These are phyloP conservation scores for Paecilomyces variotii DNA, from an alignment of 2,329 filamentous ascomycete genomes.

Conservation along the genomic window DNA sequence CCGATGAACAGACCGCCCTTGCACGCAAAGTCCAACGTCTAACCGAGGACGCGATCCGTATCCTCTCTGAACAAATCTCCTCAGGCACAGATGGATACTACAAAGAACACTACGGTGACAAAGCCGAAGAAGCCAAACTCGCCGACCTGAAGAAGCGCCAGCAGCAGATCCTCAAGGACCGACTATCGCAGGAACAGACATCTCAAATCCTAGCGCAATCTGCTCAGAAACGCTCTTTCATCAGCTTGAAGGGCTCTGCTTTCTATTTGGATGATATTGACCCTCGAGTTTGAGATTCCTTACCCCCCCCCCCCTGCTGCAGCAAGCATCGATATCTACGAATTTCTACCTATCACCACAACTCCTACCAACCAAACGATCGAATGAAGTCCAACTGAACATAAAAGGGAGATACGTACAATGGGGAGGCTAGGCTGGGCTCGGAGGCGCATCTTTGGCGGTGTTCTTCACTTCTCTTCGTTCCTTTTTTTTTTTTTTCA, in stretches of 20 bases:
- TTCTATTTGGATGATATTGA: constrained; percentile 25
- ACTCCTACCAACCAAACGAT: not conserved
- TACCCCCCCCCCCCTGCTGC: too few relatives aligned
- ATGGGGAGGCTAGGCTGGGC: not conserved
- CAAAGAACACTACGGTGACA: constrained; percentile 18
- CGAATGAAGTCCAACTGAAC: not conserved
- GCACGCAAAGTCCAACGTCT: constrained; percentile 17
- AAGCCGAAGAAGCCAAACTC: constrained; percentile 15
- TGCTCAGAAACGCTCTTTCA: constrained; percentile 10
- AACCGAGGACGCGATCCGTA: constrained; percentile 20
- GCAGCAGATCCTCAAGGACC: constrained; percentile 13
- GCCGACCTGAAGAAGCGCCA: constrained; percentile 19
- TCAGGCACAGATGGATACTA: constrained; percentile 27
- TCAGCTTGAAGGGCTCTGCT: constrained; percentile 23
- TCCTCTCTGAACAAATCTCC: constrained; percentile 21
- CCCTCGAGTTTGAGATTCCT: constrained; percentile 6
- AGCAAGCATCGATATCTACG: too few relatives aligned
- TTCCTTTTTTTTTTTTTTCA: not conserved
- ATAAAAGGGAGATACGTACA: not conserved
- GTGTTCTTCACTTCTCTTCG: not conserved
- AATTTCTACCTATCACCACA: not conserved
- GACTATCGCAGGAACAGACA: constrained; percentile 11
- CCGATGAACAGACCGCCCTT: constrained; percentile 18
- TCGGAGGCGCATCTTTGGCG: not conserved
- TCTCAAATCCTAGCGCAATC: constrained; percentile 20